phyloP scores from a whole-genome alignment of 257 asterid genomes.

The Euphrasia confusa region DNA sequence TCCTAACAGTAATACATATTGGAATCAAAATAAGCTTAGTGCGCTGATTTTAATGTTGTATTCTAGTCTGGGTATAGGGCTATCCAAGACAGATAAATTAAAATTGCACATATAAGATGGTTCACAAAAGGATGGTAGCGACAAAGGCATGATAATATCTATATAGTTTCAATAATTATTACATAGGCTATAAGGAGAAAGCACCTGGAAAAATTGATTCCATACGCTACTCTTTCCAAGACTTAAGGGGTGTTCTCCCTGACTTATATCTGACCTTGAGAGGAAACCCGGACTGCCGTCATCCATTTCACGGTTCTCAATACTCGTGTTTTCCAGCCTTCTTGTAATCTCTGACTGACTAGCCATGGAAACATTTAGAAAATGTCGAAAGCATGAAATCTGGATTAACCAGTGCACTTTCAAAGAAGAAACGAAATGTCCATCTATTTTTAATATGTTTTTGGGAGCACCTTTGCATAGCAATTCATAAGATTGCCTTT shows the following conservation, averaged over 20 bases:
- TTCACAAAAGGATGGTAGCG: constrained; percentile 2
- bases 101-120: constrained; percentile 14
- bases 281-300: constrained; percentile 58
- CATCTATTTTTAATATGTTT: not conserved
- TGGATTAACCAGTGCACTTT: constrained; percentile 22
- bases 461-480: not conserved
- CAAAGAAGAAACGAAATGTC: constrained; percentile 17
- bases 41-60: constrained; percentile 10
- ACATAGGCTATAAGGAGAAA: constrained; percentile 7
- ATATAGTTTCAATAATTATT: not conserved
- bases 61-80: constrained; percentile 1
- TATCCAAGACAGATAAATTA: constrained; percentile 16
- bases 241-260: constrained; percentile 92
- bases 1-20: constrained; percentile 44
- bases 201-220: constrained; percentile 94
- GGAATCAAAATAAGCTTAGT: constrained; percentile 17
- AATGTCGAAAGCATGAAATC: constrained; percentile 33
- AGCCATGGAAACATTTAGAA: constrained; percentile 81
- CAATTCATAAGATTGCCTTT: not conserved
- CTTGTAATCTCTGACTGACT: constrained; percentile 94
- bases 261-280: constrained; percentile 79
- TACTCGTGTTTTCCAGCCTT: constrained; percentile 72
- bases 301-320: constrained; percentile 49
- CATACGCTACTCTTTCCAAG: constrained; percentile 89
- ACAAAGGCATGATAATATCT: constrained; percentile 10